Conservation (phyloP, 345 rosid genomes). For the Brassica carinata region DNA sequence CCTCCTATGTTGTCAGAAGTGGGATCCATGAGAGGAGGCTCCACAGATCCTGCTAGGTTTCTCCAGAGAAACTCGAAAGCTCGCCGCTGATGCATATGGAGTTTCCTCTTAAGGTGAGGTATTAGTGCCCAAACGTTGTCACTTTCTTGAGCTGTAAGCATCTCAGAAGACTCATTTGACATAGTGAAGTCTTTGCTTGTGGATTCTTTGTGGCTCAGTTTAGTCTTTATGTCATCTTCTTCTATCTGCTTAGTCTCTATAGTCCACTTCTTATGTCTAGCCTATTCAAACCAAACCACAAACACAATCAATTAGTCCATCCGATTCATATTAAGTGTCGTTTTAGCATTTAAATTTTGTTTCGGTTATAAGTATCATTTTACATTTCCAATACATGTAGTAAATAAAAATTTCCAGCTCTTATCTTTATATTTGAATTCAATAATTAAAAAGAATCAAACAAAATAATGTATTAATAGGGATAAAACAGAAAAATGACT, state of each 20-base stretch:
- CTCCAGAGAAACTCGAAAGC: constrained; percentile 95
- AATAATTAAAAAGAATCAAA: too few relatives aligned
- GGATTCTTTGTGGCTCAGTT: constrained; percentile 34
- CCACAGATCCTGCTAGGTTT: constrained; percentile 75
- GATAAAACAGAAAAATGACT: neutral
- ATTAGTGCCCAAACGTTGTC: constrained; percentile 84
- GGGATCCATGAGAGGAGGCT: constrained; percentile 60
- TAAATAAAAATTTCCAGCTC: neutral
- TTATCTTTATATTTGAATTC: neutral
- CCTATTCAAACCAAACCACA: constrained; percentile 39
- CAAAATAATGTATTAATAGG: neutral
- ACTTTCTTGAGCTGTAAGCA: constrained; percentile 47
- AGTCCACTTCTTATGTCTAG: constrained; percentile 47
- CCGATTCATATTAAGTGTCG: neutral
- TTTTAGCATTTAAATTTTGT: too few relatives aligned
- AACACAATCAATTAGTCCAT: constrained; percentile 8
- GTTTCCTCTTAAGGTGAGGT: constrained; percentile 67
- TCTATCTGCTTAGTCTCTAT: constrained; percentile 40
- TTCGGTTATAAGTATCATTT: neutral
- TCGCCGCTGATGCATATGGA: constrained; percentile 75
- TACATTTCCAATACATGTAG: neutral
- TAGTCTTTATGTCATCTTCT: constrained; percentile 48
- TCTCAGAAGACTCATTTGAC: constrained; percentile 36
- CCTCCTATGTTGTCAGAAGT: constrained; percentile 66
- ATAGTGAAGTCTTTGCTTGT: constrained; percentile 37